Evolutionary conservation across 2,329 filamentous ascomycete genomes (phyloP).

Genomic region (Colletotrichum melonis): DNA sequence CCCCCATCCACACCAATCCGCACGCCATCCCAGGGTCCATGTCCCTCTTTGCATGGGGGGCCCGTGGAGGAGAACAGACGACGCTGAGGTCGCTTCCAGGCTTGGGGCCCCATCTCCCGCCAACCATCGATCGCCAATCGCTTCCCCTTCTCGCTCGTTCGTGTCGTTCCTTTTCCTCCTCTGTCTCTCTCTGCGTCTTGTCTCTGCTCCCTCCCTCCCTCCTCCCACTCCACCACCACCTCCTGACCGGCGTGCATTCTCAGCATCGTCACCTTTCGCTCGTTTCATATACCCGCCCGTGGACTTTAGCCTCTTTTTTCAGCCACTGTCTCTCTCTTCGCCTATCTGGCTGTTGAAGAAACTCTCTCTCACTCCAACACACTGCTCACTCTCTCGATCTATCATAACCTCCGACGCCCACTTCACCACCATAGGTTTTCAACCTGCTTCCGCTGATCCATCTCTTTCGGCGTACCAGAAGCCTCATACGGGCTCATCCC

Average conservation of each 20-base stretch:
- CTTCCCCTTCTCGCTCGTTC: slow-evolving; percentile 34
- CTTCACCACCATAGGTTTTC: slow-evolving; percentile 14
- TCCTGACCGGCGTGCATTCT: slow-evolving; percentile 37
- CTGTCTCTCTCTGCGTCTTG: slow-evolving; percentile 24
- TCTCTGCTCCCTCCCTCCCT: slow-evolving; percentile 25
- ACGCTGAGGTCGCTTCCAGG: slow-evolving; percentile 34
- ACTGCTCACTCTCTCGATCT: slow-evolving; percentile 31
- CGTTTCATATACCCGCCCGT: slow-evolving; percentile 42
- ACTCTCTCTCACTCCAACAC: slow-evolving; percentile 25
- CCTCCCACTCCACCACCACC: slow-evolving; percentile 30
- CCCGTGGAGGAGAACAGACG: slow-evolving; percentile 31
- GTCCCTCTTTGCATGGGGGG: slow-evolving; percentile 27
- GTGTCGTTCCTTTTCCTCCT: slow-evolving; percentile 34
- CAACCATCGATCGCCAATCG: slow-evolving; percentile 37
- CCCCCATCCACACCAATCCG: slow-evolving; percentile 13
- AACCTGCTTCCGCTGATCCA: slow-evolving; percentile 8
- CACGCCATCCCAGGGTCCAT: slow-evolving; percentile 28
- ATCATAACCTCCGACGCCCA: slow-evolving; percentile 10
- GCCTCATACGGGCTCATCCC: slow-evolving; percentile 23
- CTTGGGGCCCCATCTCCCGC: slow-evolving; percentile 35
- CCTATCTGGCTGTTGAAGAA: slow-evolving; percentile 36
- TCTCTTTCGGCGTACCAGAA: slow-evolving; percentile 10
- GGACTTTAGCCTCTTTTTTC: slow-evolving; percentile 37
- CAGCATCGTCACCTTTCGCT: slow-evolving; percentile 38
- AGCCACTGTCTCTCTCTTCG: slow-evolving; percentile 37